Evolutionary conservation across 495 filamentous ascomycete genomes (phyloP).

Genomic region (Penicillium coffeae): DNA sequence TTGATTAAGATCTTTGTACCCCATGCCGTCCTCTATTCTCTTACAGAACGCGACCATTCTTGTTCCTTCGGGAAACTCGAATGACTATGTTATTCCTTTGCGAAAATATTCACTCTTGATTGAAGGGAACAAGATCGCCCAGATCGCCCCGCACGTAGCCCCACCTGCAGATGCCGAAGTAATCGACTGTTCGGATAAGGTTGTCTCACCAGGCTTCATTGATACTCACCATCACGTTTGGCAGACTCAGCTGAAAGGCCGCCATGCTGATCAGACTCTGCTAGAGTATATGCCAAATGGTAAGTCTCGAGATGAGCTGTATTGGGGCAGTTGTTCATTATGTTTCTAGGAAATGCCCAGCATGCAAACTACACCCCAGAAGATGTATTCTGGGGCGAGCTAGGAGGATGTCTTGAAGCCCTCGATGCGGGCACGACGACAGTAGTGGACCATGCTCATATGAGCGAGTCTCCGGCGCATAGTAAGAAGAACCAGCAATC

Average conservation of each 20-base stretch:
- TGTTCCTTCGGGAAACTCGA: constrained; percentile 12
- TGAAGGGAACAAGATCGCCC: constrained; percentile 24
- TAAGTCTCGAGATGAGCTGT: too few species aligned
- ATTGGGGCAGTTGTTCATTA: neutral
- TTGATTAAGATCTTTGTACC: too few species aligned
- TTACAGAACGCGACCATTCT: constrained; percentile 24
- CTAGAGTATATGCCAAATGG: constrained; percentile 39
- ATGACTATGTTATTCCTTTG: constrained; percentile 16
- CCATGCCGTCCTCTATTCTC: constrained; percentile 15
- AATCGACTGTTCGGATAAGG: constrained; percentile 52
- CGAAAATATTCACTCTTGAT: constrained; percentile 24
- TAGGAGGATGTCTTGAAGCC: constrained; percentile 49
- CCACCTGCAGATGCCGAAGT: constrained; percentile 20
- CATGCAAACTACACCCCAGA: constrained; percentile 37
- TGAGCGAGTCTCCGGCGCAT: constrained; percentile 40
- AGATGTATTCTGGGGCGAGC: constrained; percentile 52
- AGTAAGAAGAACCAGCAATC: constrained; percentile 20
- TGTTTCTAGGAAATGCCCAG: constrained; percentile 25
- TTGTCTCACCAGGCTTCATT: constrained; percentile 56
- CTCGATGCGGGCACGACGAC: constrained; percentile 56
- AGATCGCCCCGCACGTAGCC: constrained; percentile 17
- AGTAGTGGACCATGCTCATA: constrained; percentile 53
- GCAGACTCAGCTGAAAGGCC: constrained; percentile 49
- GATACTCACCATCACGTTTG: constrained; percentile 59
- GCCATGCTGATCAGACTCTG: constrained; percentile 35